Base-by-base conservation (phyloP, 768 basidiomycete species). In the Boletus barrowsii region DNA sequence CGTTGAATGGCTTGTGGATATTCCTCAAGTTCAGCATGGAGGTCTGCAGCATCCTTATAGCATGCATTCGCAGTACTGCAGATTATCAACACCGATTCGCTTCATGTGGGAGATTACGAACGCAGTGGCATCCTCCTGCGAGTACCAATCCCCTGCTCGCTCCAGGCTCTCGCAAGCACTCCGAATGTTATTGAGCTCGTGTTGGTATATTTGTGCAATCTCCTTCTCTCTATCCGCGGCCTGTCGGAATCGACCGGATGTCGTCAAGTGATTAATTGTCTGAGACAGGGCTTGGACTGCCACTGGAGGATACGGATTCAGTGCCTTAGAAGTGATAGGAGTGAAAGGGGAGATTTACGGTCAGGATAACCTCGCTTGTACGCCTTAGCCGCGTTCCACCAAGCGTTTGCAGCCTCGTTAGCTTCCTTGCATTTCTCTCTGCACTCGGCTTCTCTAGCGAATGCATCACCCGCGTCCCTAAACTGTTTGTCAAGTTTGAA, bases 201-300 rank as follows among this genome's bases (percentile, higher is more conserved):
- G 86, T n/a, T 93, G 80, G 73, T 93, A 87, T 58, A 98, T 93
- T 67, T 92, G 87, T 3, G 86, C 97, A 60, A 98, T 95, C 75
- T 98, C 90, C 74, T 96, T 98, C 79, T 98, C 93, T 63, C 97
- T 78, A 72, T 99, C 97, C 7, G 96, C 97, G 20, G 97, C 97
- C 71, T 99, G 97, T 48, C 97, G 79, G 78, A 98, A 99, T 53
- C 93, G 85, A 48, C 97, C 97, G 29, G 79, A 78, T 60, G 89
- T 72, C 10, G 90, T 90, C 43, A 97, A 83, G 66, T 91, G 86
- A 18, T 79, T 79, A 57, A 98, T 88, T 7, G 94, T 93, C 64
- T 91, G 86, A 8, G 83, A 79, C 45, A 98, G 75, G 20, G 95
- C 90, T 64, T 89, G 84, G 35, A 98, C 81, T 43, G 97, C 96